phyloP scores from a whole-genome alignment of 1,284 basidiomycete species.

The Neotropicomus parvogracilis region DNA sequence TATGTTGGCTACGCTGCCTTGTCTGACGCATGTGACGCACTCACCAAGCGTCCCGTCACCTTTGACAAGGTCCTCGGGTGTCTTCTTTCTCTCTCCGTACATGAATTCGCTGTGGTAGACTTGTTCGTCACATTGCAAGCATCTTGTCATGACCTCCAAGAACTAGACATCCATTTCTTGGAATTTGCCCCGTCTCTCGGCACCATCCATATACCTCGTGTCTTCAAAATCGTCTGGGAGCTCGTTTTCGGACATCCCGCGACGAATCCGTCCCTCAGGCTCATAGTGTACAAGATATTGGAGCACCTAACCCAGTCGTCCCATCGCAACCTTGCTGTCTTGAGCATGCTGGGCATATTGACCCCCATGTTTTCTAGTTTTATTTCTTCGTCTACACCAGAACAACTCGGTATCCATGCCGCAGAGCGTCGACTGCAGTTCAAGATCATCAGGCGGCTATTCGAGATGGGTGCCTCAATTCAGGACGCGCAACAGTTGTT shows the following conservation, averaged over 20 bases:
- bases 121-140: slow-evolving; percentile 47
- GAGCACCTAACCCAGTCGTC: slow-evolving; percentile 56
- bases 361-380: slow-evolving; percentile 46
- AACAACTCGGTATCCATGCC: slow-evolving; percentile 1
- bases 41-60: slow-evolving; percentile 47
- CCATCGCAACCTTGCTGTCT: slow-evolving; percentile 65
- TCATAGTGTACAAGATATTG: slow-evolving; percentile 55
- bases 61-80: slow-evolving; percentile 56
- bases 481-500: slow-evolving; percentile 59
- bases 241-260: slow-evolving; percentile 35
- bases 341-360: slow-evolving; percentile 56
- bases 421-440: slow-evolving; percentile 51
- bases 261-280: slow-evolving; percentile 38
- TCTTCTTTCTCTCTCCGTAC: slow-evolving; percentile 58
- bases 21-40: slow-evolving; percentile 49
- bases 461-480: slow-evolving; percentile 69
- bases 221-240: slow-evolving; percentile 54
- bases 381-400: slow-evolving; percentile 18
- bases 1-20: slow-evolving; percentile 65
- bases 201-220: slow-evolving; percentile 52
- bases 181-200: slow-evolving; percentile 36
- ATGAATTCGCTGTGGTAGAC: slow-evolving; percentile 55
- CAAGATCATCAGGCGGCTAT: slow-evolving; percentile 57
- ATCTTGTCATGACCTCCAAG: slow-evolving; percentile 31
- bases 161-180: slow-evolving; percentile 40